Evolutionary conservation across 2,329 filamentous ascomycete genomes (phyloP).

Genomic region (Myriosclerotinia curreyana): DNA sequence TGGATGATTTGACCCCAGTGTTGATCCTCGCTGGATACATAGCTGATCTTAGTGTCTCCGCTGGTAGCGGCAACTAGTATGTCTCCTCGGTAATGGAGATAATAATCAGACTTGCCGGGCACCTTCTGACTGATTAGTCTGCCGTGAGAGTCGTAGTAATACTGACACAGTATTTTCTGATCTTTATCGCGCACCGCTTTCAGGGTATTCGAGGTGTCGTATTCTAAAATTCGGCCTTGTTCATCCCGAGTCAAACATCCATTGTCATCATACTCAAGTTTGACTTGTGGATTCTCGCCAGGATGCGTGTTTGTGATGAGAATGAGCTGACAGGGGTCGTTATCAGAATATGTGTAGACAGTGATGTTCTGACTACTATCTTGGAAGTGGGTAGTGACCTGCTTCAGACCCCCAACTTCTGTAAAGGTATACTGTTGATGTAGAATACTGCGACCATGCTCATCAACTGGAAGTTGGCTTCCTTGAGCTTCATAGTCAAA

Average conservation of each 20-base stretch:
- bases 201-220: not conserved
- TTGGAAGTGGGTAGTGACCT: not conserved
- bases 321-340: not conserved
- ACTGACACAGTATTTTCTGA: not conserved
- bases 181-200: not conserved
- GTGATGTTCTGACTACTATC: not conserved
- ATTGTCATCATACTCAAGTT: not conserved
- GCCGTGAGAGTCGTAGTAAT: constrained; percentile 1
- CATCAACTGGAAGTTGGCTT: not conserved
- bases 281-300: not conserved
- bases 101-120: not conserved
- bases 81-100: not conserved
- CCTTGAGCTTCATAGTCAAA: constrained; percentile 1
- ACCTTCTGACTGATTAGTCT: not conserved
- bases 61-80: not conserved
- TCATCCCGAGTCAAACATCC: not conserved
- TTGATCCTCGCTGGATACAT: not conserved
- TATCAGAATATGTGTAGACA: not conserved
- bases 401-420: not conserved
- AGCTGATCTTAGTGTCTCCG: not conserved
- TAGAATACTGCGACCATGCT: not conserved
- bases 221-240: not conserved
- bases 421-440: not conserved
- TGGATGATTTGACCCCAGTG: not conserved
- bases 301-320: not conserved